A percentile compares a stretch with the other conserved stretches of the same genome.
phyloP scores from a whole-genome alignment of 345 rosid species.

The Camelina hispida region DNA sequence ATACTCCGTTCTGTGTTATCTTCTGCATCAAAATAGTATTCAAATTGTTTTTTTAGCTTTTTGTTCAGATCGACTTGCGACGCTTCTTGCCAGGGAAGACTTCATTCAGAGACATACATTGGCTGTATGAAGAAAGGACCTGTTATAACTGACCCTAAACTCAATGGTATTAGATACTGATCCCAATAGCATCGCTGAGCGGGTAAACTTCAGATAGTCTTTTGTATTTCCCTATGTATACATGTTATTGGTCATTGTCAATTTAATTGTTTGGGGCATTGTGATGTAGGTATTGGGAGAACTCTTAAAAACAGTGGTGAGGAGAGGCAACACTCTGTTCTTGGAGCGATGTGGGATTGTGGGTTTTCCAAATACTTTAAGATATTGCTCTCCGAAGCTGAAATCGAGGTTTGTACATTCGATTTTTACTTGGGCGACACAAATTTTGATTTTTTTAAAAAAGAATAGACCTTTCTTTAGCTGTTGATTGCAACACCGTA shows the following conservation, averaged over 20 bases:
- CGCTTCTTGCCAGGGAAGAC: conserved; percentile 80
- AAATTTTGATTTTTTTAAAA: not conserved
- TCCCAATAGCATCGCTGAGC: too few species aligned
- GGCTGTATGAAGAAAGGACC: conserved; percentile 97
- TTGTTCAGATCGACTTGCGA: conserved; percentile 72
- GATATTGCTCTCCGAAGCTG: conserved; percentile 69
- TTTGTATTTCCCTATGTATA: too few species aligned
- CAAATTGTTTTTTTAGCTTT: not conserved
- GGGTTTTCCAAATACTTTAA: conserved; percentile 72
- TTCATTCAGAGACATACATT: conserved; percentile 61
- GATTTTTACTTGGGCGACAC: not conserved
- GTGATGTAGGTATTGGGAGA: too few species aligned
- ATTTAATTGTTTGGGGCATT: too few species aligned
- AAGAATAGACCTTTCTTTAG: conserved; percentile 9
- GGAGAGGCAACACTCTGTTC: too few species aligned
- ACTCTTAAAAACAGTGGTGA: too few species aligned
- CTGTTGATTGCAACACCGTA: not conserved
- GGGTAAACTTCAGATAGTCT: too few species aligned
- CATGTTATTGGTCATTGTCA: too few species aligned
- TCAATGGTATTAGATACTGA: conserved; percentile 62
- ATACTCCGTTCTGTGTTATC: not conserved
- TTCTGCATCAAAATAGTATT: conserved; percentile 1
- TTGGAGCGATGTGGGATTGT: conserved; percentile 59
- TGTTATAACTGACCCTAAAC: conserved; percentile 73
- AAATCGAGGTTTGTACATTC: conserved; percentile 53